Percentiles rank a stretch among this genome's conserved stretches.
Conservation (phyloP, 2,329 filamentous ascomycete genomes). For the Sordariomycetes sp. region DNA sequence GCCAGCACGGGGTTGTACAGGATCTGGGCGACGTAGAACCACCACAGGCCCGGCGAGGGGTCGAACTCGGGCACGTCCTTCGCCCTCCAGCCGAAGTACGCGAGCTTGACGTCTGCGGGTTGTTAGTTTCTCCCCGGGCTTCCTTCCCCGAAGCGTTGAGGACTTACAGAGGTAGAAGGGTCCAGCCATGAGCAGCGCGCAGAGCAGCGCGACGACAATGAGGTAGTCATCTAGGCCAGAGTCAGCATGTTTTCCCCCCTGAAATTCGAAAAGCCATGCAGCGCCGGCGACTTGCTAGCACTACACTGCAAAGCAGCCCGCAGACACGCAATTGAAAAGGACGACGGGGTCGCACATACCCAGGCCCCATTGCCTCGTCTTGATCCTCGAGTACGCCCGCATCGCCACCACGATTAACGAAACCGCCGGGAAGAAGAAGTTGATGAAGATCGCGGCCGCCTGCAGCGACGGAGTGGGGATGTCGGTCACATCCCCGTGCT, state of each 20-base stretch:
- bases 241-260: not conserved
- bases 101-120: conserved; percentile 1
- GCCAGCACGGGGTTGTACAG: conserved; percentile 6
- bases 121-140: not conserved
- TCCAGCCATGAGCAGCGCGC: not conserved
- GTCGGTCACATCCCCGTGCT: conserved; percentile 32
- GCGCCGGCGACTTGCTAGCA: too few relatives aligned
- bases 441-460: conserved; percentile 1
- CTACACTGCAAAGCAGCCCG: too few relatives aligned
- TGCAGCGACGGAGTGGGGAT: conserved; percentile 7
- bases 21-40: conserved; percentile 4
- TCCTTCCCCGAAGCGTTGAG: not conserved
- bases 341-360: not conserved
- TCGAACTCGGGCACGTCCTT: conserved; percentile 1
- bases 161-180: not conserved
- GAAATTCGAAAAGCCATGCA: too few relatives aligned
- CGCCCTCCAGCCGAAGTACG: not conserved
- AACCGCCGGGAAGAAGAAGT: conserved; percentile 3
- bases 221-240: conserved; percentile 8
- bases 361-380: conserved; percentile 4
- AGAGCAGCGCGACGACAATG: conserved; percentile 1
- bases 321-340: too few relatives aligned
- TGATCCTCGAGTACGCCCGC: conserved; percentile 1
- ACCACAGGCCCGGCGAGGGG: not conserved
- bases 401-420: not conserved